Percentiles rank a stretch among this genome's conserved stretches.
Evolutionary conservation across 768 basidiomycete genomes (phyloP).

Genomic region (Gelatoporia subvermispora): DNA sequence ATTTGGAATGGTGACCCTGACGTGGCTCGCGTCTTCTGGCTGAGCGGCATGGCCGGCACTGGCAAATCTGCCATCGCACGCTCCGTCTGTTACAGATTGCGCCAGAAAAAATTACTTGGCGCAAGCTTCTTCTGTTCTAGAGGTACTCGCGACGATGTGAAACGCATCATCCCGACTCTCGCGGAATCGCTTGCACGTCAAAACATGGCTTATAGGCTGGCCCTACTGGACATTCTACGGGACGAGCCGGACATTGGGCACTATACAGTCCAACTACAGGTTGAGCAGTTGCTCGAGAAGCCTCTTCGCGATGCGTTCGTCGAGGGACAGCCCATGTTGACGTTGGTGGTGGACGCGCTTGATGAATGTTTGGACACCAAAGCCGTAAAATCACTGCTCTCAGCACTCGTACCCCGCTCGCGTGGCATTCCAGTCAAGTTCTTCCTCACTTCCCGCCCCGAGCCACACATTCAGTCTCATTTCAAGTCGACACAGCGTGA

Average conservation of each 20-base stretch:
- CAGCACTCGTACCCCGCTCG: neutral
- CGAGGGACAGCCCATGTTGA: neutral
- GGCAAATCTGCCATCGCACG: conserved; percentile 36
- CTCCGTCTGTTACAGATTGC: conserved; percentile 22
- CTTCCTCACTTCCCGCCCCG: neutral
- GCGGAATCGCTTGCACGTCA: conserved; percentile 3
- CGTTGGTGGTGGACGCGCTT: conserved; percentile 30
- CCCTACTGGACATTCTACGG: conserved; percentile 9
- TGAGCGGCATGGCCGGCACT: conserved; percentile 27
- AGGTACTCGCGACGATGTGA: conserved; percentile 1
- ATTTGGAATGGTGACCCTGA: neutral
- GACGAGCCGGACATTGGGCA: conserved; percentile 5
- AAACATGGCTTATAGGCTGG: conserved; percentile 20
- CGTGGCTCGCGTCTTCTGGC: neutral
- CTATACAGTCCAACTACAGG: no score
- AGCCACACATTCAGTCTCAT: neutral
- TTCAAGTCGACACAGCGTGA: neutral
- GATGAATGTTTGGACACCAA: conserved; percentile 26
- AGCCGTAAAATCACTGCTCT: neutral
- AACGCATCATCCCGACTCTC: conserved; percentile 22
- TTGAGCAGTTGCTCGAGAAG: neutral
- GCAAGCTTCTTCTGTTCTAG: conserved; percentile 30
- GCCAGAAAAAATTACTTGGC: conserved; percentile 20
- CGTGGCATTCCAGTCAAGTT: neutral
- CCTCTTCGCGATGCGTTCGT: conserved; percentile 11